These are phyloP conservation scores for Penicillium sp. DNA, from an alignment of 2,329 filamentous ascomycete species.

Conservation along the genomic window DNA sequence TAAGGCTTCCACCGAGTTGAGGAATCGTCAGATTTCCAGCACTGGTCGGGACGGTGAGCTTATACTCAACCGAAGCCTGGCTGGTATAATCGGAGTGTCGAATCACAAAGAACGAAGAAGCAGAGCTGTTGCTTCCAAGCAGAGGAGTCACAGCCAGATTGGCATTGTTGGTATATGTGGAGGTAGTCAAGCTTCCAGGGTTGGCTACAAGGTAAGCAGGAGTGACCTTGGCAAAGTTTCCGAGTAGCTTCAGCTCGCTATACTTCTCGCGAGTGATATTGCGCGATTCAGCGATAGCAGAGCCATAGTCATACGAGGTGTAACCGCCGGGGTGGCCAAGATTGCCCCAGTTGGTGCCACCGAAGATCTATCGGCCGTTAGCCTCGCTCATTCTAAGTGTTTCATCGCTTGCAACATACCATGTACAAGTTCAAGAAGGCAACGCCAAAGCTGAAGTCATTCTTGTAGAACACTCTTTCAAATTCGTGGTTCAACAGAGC, in stretches of 20 bases:
- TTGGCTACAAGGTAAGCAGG: slow-evolving; percentile 66
- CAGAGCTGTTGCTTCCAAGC: slow-evolving; percentile 52
- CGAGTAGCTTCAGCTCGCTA: slow-evolving; percentile 74
- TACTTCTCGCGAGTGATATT: slow-evolving; percentile 73
- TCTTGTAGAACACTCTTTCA: slow-evolving; percentile 78
- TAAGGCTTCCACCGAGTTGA: slow-evolving; percentile 42
- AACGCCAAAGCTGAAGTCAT: slow-evolving; percentile 65
- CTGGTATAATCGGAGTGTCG: slow-evolving; percentile 68
- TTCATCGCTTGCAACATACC: slow-evolving; percentile 45
- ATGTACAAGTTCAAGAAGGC: slow-evolving; percentile 75
- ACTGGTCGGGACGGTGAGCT: slow-evolving; percentile 56
- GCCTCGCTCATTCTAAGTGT: not conserved
- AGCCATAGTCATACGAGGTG: slow-evolving; percentile 63
- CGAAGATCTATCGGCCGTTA: slow-evolving; percentile 56
- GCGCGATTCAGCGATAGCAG: slow-evolving; percentile 69
- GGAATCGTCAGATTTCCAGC: slow-evolving; percentile 43
- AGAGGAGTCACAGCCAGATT: slow-evolving; percentile 64
- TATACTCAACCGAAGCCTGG: slow-evolving; percentile 60
- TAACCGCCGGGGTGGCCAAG: slow-evolving; percentile 68
- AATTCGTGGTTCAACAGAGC: slow-evolving; percentile 71
- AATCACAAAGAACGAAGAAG: slow-evolving; percentile 59
- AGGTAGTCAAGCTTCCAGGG: slow-evolving; percentile 48
- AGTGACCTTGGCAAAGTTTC: slow-evolving; percentile 72
- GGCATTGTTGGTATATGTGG: slow-evolving; percentile 54
- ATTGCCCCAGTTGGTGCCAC: slow-evolving; percentile 84